These are phyloP conservation scores for Hydrangea macrophylla DNA, from an alignment of 148 eudicot species.

Conservation along the genomic window DNA sequence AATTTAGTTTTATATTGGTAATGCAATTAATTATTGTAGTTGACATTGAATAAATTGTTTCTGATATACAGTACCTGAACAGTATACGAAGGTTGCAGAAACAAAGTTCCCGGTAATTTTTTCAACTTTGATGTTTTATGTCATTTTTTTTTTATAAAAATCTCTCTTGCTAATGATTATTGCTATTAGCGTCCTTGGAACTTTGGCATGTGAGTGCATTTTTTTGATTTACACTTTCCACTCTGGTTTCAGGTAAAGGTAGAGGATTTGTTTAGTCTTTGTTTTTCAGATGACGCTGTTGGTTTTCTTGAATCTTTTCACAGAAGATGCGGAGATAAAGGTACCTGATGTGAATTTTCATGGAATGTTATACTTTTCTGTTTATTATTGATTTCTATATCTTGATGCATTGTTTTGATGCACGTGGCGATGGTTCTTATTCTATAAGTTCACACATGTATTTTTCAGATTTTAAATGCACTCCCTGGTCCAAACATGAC, in stretches of 20 bases:
- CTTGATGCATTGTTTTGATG: background rate
- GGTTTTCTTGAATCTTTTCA: constrained; percentile 68
- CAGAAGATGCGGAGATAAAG: constrained; percentile 77
- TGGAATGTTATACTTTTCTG: background rate
- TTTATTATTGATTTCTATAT: background rate
- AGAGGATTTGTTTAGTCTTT: constrained; percentile 73
- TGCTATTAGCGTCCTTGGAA: background rate
- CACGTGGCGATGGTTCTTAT: background rate
- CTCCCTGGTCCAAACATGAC: constrained; percentile 61
- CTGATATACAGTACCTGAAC: constrained; percentile 59
- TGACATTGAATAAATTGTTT: constrained; percentile 14
- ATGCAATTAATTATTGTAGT: background rate
- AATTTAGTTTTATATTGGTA: background rate
- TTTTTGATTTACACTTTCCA: constrained; percentile 11
- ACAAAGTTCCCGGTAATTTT: constrained; percentile 72
- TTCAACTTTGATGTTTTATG: constrained; percentile 3
- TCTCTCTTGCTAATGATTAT: background rate
- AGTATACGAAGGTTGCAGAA: constrained; percentile 68
- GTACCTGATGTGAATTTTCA: constrained; percentile 28
- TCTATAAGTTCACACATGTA: constrained; percentile 15
- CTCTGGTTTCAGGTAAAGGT: constrained; percentile 56
- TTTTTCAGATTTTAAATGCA: constrained; percentile 68
- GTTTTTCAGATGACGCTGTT: constrained; percentile 63
- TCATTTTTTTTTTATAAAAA: background rate
- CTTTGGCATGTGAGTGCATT: background rate